Evolutionary conservation across 2,329 filamentous ascomycete genomes (phyloP).

Genomic region (Aureobasidium sp.): DNA sequence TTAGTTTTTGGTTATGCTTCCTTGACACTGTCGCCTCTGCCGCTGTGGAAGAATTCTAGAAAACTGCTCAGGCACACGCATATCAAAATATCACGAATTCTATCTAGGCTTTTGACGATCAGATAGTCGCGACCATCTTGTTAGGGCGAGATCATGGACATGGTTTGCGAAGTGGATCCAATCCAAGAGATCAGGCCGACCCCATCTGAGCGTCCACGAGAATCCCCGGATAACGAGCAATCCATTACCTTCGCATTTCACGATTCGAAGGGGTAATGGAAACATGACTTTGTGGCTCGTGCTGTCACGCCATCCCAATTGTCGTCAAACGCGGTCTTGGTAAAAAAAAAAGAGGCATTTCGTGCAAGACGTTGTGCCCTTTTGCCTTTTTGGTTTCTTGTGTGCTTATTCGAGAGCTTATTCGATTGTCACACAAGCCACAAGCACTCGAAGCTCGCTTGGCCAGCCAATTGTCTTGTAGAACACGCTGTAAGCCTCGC

Average conservation of each 20-base stretch:
- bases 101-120: not conserved
- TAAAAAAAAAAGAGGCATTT: not conserved
- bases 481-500: not conserved
- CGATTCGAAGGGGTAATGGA: slow-evolving; percentile 12
- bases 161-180: not conserved
- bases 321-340: not conserved
- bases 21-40: not conserved
- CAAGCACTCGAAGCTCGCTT: slow-evolving; percentile 11
- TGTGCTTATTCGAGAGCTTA: slow-evolving; percentile 1
- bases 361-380: not conserved
- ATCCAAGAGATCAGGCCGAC: not conserved
- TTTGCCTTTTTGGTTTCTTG: not conserved
- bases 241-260: slow-evolving; percentile 7
- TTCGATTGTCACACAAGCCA: not conserved
- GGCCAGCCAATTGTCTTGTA: not conserved
- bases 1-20: not conserved
- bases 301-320: slow-evolving; percentile 5
- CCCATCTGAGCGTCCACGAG: slow-evolving; percentile 14
- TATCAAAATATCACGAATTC: not conserved
- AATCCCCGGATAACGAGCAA: slow-evolving; percentile 11
- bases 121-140: not conserved
- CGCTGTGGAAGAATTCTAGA: not conserved
- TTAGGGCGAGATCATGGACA: not conserved
- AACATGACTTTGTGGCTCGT: slow-evolving; percentile 3
- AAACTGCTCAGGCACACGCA: not conserved